Evolutionary conservation across 768 basidiomycete genomes (phyloP).

Genomic region (Lepiota brunneoincarnata): DNA sequence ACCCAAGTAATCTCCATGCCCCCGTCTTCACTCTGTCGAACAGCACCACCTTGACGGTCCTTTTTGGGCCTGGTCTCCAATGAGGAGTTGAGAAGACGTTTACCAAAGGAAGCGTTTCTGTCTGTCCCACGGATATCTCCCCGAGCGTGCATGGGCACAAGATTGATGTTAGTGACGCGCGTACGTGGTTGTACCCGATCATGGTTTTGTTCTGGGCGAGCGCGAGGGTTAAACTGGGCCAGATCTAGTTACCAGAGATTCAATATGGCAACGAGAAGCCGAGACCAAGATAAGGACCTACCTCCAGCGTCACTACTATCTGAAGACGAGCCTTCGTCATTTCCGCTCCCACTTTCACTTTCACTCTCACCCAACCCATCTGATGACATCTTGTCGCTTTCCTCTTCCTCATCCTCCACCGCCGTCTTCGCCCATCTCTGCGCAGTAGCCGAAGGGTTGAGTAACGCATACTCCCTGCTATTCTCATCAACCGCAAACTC

Average conservation of each 20-base stretch:
- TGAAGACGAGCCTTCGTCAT: constrained; percentile 22
- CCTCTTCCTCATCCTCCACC: constrained; percentile 87
- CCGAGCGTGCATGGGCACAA: constrained; percentile 62
- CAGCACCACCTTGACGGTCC: not conserved
- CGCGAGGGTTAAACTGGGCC: constrained; percentile 48
- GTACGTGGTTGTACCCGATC: constrained; percentile 33
- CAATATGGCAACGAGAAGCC: constrained; percentile 3
- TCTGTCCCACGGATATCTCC: constrained; percentile 29
- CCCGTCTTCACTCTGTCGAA: constrained; percentile 43
- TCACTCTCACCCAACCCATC: constrained; percentile 46
- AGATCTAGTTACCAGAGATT: constrained; percentile 35
- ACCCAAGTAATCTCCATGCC: constrained; percentile 86
- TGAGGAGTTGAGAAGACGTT: constrained; percentile 45
- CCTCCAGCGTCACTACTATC: constrained; percentile 62
- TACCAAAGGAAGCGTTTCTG: constrained; percentile 66
- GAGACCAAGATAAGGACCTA: constrained; percentile 20
- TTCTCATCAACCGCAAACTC: constrained; percentile 90
- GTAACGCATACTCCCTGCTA: constrained; percentile 83
- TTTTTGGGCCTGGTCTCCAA: constrained; percentile 16
- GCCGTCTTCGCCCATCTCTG: constrained; percentile 61
- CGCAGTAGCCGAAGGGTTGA: constrained; percentile 84
- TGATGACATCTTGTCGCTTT: constrained; percentile 69
- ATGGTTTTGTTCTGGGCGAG: constrained; percentile 48
- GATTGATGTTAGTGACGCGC: constrained; percentile 45
- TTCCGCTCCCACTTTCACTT: constrained; percentile 39